Evolutionary conservation across 179 eudicot genomes (phyloP), one percentile per base, ranked within the genome.

Genomic region (Gypsophila paniculata): DNA sequence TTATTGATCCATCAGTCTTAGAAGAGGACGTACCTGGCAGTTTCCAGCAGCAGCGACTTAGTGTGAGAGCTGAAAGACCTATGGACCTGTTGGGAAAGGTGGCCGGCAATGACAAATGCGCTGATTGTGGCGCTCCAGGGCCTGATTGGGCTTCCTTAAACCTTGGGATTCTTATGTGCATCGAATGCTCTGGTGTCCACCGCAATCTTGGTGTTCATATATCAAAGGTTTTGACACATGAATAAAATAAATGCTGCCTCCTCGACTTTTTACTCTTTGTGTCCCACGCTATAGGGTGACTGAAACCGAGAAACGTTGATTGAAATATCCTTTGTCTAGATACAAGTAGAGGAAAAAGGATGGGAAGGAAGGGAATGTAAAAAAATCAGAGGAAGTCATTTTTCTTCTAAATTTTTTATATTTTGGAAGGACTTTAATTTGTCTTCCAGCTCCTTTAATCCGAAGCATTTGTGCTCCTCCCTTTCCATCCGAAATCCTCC

Each of bases 71-170:
- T 73, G 89, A 88, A 65, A 86, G 82, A 74, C 96, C 96, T 52
- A 82, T 91, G 48, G 88, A 85, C 61, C 65, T 83, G 34, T 76
- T 91, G 70, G 82, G 80, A 69, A 84, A 82, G 64, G 80, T 91
- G 55, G 75, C 82, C 44, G 97, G 97, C 58, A 91, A 91, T 74
- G 89, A 91, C 68, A 90, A 84, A 79, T 91, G 97, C 80, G 97
- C 97, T 66, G 97, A 91, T 85, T 91, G 97, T 84, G 90, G 89
- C 74, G 90, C 97, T 21, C 86, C 90, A 46, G 97, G 84, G 68
- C 97, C 97, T 21, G 97, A 91, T 59, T 91, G 97, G 97, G 97
- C 97, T 70, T 91, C 97, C 60, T 77, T 91, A 75, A 91, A 91
- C 81, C 96, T 91, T 17, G 97, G 97, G 5, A 77, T 91, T 57